phyloP scores from a whole-genome alignment of 2,329 filamentous ascomycete genomes.

The Paecilomyces niveus region DNA sequence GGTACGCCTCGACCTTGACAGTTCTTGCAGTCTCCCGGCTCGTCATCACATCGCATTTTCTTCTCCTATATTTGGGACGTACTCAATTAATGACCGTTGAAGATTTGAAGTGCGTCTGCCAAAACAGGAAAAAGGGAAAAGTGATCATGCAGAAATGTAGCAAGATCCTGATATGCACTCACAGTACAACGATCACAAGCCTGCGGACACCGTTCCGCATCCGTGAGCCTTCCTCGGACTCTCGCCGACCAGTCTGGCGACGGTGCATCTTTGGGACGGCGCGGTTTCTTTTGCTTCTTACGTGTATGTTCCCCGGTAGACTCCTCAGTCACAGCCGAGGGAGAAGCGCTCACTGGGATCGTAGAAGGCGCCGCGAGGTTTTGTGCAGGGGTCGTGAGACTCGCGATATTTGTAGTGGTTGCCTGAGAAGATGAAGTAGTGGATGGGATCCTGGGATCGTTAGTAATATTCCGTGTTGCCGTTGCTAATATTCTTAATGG shows the following conservation, averaged over 20 bases:
- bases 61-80: slow-evolving; percentile 6
- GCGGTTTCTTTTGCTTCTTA: slow-evolving; percentile 10
- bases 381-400: neutral
- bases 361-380: neutral
- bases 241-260: slow-evolving; percentile 16
- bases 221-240: slow-evolving; percentile 10
- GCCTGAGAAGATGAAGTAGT: neutral
- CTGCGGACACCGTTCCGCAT: slow-evolving; percentile 12
- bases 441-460: neutral
- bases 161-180: slow-evolving; percentile 1
- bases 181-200: slow-evolving; percentile 25
- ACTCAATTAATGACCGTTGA: too few species aligned
- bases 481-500: too few species aligned
- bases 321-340: neutral
- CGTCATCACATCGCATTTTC: slow-evolving; percentile 18
- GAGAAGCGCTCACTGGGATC: neutral
- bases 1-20: slow-evolving; percentile 6
- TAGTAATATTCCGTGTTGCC: too few species aligned
- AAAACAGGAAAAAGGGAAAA: slow-evolving; percentile 1
- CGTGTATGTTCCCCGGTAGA: neutral
- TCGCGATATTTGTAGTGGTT: neutral
- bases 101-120: too few species aligned
- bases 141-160: neutral
- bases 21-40: slow-evolving; percentile 10
- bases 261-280: slow-evolving; percentile 13